phyloP scores from a whole-genome alignment of 108 stramenopile genomes.

The Seminavis robusta region DNA sequence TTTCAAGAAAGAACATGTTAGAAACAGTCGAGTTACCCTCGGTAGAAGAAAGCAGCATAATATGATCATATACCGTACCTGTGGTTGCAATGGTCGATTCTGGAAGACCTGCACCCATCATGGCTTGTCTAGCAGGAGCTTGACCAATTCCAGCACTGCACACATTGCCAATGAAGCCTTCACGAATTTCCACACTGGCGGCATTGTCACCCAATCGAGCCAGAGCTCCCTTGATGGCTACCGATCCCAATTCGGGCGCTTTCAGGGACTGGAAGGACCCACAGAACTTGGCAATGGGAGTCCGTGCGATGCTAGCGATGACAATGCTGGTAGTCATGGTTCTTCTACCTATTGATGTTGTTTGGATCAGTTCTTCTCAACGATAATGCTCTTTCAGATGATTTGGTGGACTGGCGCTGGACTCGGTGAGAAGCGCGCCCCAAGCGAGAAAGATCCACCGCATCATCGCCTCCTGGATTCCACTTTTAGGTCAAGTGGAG shows the following conservation, averaged over 20 bases:
- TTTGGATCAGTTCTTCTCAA: too few species aligned
- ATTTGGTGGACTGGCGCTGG: too few species aligned
- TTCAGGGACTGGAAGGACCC: conserved; percentile 69
- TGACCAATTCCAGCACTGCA: conserved; percentile 94
- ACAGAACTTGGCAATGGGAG: conserved; percentile 92
- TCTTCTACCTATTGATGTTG: too few species aligned
- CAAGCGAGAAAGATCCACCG: too few species aligned
- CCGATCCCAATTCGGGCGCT: conserved; percentile 85
- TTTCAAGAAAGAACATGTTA: conserved; percentile 39
- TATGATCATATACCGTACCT: too few species aligned
- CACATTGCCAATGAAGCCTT: conserved; percentile 95
- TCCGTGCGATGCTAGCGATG: conserved; percentile 87
- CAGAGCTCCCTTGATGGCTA: conserved; percentile 73
- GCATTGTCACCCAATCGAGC: conserved; percentile 40
- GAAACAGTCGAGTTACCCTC: too few species aligned
- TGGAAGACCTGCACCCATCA: conserved; percentile 47
- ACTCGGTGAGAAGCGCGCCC: too few species aligned
- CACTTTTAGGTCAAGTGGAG: too few species aligned
- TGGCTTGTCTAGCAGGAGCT: conserved; percentile 91
- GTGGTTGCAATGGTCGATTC: conserved; percentile 64
- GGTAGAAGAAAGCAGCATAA: too few species aligned
- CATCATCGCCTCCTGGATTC: too few species aligned
- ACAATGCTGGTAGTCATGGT: conserved; percentile 63
- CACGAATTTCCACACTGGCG: conserved; percentile 63
- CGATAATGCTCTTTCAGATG: too few species aligned